Evolutionary conservation across 257 asterid species (phyloP).

Genomic region (Ophiorrhiza pumila): DNA sequence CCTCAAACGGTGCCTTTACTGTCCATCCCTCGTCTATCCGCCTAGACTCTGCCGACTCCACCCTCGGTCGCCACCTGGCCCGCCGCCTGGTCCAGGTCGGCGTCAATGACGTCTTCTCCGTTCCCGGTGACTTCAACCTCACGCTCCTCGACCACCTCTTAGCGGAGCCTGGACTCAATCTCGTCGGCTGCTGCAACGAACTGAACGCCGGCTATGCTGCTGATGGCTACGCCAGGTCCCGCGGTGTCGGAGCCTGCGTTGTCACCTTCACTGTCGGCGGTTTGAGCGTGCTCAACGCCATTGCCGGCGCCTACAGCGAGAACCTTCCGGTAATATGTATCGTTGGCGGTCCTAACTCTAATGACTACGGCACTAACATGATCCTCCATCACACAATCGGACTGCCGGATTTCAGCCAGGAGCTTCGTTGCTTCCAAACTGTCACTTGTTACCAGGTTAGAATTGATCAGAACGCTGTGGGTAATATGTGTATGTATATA

Average conservation of each 20-base stretch:
- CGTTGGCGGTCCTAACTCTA: constrained; percentile 83
- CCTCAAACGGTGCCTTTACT: constrained; percentile 36
- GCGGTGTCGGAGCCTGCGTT: constrained; percentile 84
- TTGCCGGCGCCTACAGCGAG: constrained; percentile 91
- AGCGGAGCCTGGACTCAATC: constrained; percentile 73
- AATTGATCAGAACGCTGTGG: no score
- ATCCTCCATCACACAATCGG: constrained; percentile 84
- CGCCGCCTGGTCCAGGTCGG: constrained; percentile 85
- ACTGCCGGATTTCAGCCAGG: constrained; percentile 76
- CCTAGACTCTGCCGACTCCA: constrained; percentile 46
- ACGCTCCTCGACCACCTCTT: constrained; percentile 71
- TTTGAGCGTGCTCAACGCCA: constrained; percentile 69
- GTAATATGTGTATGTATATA: no score
- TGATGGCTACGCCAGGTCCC: constrained; percentile 84
- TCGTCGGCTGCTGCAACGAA: constrained; percentile 84
- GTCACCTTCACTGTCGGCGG: constrained; percentile 88
- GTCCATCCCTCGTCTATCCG: constrained; percentile 33
- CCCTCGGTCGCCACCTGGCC: constrained; percentile 82
- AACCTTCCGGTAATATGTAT: constrained; percentile 76
- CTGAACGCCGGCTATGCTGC: constrained; percentile 88
- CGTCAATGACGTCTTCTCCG: constrained; percentile 61
- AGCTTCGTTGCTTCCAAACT: constrained; percentile 79
- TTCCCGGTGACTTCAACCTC: constrained; percentile 73
- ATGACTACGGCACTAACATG: constrained; percentile 71
- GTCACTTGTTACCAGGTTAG: constrained; percentile 78